These are phyloP conservation scores for Peronosclerospora sorghi DNA, from an alignment of 352 stramenopile species.

Conservation along the genomic window DNA sequence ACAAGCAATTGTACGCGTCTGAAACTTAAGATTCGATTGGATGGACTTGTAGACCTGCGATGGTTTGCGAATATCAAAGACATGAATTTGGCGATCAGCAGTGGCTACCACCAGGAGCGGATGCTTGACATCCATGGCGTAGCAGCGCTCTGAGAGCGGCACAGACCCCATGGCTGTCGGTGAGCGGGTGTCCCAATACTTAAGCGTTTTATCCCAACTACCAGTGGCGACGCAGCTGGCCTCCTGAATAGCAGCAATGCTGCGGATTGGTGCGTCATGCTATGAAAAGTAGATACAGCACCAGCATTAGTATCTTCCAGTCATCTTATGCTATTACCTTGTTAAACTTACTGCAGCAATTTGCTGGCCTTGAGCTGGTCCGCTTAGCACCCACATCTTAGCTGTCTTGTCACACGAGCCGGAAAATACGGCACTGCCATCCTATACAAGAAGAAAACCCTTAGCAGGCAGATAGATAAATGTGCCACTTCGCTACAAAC, in stretches of 20 bases:
- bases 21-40: constrained; percentile 77
- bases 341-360: constrained; percentile 50
- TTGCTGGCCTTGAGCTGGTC: constrained; percentile 58
- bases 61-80: constrained; percentile 79
- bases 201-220: constrained; percentile 92
- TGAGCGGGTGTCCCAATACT: constrained; percentile 94
- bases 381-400: constrained; percentile 90
- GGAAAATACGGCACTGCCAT: constrained; percentile 90
- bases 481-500: constrained; percentile 1
- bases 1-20: constrained; percentile 80
- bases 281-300: constrained; percentile 30
- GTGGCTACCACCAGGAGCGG: constrained; percentile 91
- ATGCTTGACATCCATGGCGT: constrained; percentile 90
- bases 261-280: constrained; percentile 89
- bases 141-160: constrained; percentile 89
- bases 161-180: constrained; percentile 82
- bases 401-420: constrained; percentile 90
- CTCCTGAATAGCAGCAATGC: constrained; percentile 74
- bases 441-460: constrained; percentile 24
- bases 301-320: neutral
- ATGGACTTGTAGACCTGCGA: constrained; percentile 84
- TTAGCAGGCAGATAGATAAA: neutral
- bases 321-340: neutral
- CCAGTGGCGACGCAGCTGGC: constrained; percentile 88
- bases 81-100: constrained; percentile 82